Conservation (phyloP, 495 filamentous ascomycete species). For the Tricharina praecox region DNA sequence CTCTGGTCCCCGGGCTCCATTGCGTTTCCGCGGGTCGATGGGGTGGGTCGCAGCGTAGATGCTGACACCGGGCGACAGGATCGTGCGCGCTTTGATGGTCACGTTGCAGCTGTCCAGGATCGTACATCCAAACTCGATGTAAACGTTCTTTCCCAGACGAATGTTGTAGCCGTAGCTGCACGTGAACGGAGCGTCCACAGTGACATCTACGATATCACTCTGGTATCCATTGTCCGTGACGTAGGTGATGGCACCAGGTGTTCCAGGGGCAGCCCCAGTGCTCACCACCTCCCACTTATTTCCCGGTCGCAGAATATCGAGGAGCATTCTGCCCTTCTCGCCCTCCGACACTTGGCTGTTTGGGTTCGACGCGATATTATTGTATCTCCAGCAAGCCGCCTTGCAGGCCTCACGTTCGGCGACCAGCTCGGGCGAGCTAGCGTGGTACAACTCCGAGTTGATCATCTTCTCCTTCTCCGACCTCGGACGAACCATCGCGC, state of each 20-base stretch:
- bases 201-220: constrained; percentile 52
- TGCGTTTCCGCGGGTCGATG: constrained; percentile 56
- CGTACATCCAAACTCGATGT: constrained; percentile 70
- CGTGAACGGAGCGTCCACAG: constrained; percentile 76
- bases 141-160: constrained; percentile 67
- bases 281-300: constrained; percentile 12
- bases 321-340: constrained; percentile 65
- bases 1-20: constrained; percentile 56
- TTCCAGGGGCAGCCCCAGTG: constrained; percentile 15
- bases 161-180: constrained; percentile 97
- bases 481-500: constrained; percentile 34
- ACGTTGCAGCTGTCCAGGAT: constrained; percentile 65
- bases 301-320: constrained; percentile 43
- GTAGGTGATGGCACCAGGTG: constrained; percentile 22
- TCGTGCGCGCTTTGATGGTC: constrained; percentile 63
- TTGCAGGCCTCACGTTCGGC: constrained; percentile 79
- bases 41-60: constrained; percentile 62
- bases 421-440: constrained; percentile 58
- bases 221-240: constrained; percentile 9
- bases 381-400: constrained; percentile 71
- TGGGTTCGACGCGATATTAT: constrained; percentile 63
- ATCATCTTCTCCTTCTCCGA: constrained; percentile 92
- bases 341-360: constrained; percentile 54
- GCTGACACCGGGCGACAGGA: constrained; percentile 73
- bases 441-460: constrained; percentile 59